These are phyloP conservation scores for Yamadazyma sp. DNA, from an alignment of 1,139 yeast species.

Conservation along the genomic window DNA sequence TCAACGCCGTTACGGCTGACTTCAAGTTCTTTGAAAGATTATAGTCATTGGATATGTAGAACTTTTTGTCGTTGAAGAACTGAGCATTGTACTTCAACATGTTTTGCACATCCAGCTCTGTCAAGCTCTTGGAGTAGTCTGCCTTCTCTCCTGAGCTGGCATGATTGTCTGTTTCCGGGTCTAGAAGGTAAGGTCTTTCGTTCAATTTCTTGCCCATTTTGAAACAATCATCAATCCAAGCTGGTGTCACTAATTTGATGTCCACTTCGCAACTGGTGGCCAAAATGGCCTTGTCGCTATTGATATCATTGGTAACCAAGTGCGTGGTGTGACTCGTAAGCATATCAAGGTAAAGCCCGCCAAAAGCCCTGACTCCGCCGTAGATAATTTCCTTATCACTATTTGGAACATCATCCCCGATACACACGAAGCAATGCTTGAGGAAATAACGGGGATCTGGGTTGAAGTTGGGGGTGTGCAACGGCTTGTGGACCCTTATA, in stretches of 20 bases:
- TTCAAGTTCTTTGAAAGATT: conserved; percentile 30
- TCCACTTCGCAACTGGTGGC: conserved; percentile 41
- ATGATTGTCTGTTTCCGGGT: neutral
- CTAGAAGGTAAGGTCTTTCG: conserved; percentile 49
- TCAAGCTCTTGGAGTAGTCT: conserved; percentile 1
- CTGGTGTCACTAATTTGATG: conserved; percentile 69
- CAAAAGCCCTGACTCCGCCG: conserved; percentile 69
- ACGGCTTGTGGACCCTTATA: conserved; percentile 38
- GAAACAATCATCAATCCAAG: conserved; percentile 76
- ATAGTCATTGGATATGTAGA: conserved; percentile 35
- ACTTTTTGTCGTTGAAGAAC: conserved; percentile 25
- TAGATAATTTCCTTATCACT: conserved; percentile 67
- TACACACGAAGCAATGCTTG: conserved; percentile 60
- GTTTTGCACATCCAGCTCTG: conserved; percentile 11
- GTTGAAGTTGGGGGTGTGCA: conserved; percentile 54
- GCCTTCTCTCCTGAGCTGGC: conserved; percentile 6
- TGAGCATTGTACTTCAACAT: conserved; percentile 12
- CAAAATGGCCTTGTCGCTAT: conserved; percentile 50
- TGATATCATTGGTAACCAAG: conserved; percentile 56
- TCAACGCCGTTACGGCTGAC: conserved; percentile 26
- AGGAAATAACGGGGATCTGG: conserved; percentile 72
- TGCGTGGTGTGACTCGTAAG: conserved; percentile 77
- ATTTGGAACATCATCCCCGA: conserved; percentile 54
- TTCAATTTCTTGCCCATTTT: conserved; percentile 50
- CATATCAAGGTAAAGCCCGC: conserved; percentile 69